Evolutionary conservation across 176 grass and related monocot genomes (phyloP).

Genomic region (Avena atlantica): DNA sequence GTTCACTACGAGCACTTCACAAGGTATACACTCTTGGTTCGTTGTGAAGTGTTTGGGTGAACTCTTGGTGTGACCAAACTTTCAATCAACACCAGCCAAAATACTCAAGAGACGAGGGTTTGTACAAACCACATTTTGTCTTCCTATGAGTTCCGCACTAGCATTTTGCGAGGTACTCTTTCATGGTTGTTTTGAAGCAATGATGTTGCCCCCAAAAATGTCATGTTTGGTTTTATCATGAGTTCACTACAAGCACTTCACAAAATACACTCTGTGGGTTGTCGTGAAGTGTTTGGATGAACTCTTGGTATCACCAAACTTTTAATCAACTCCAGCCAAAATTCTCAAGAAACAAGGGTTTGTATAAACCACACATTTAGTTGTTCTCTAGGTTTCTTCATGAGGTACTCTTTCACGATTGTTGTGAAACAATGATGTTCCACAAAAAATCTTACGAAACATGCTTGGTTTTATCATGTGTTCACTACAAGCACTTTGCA

Average conservation of each 20-base stretch:
- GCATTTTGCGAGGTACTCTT: neutral
- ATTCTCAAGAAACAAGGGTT: no score
- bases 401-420: no score
- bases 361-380: no score
- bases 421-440: no score
- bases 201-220: no score
- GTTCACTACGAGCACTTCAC: neutral
- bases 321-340: no score
- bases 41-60: constrained; percentile 4
- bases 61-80: neutral
- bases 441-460: neutral
- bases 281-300: no score
- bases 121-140: neutral
- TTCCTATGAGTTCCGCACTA: neutral
- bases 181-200: neutral
- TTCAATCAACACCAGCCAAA: neutral
- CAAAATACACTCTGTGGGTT: neutral
- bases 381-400: no score
- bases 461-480: neutral
- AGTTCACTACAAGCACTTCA: neutral
- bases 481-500: neutral
- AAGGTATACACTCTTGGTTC: neutral
- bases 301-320: no score
- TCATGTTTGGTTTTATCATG: neutral
- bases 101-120: neutral